Percentiles rank a stretch among this genome's conserved stretches.
Conservation (phyloP, 202 grass and related monocot species). For the Setaria italica region DNA sequence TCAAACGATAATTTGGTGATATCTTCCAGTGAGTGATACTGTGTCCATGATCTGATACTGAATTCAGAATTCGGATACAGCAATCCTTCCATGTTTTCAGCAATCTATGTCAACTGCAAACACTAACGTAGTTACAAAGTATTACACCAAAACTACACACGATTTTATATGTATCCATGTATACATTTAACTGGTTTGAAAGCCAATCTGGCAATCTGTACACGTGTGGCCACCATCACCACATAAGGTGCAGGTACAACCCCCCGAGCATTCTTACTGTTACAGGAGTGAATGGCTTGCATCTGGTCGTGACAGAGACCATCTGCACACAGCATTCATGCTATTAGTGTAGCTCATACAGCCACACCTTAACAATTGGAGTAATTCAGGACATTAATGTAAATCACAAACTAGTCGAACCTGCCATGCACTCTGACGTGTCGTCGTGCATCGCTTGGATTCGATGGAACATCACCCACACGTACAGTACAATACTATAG, state of each 20-base stretch:
- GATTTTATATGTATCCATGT: too few species aligned
- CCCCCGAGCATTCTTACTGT: neutral
- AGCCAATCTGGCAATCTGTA: neutral
- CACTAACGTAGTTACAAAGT: too few species aligned
- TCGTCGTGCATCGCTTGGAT: neutral
- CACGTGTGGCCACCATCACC: neutral
- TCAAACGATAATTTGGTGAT: too few species aligned
- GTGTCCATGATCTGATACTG: too few species aligned
- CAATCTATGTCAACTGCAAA: too few species aligned
- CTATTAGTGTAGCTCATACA: neutral
- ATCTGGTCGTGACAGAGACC: neutral
- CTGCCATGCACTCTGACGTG: neutral
- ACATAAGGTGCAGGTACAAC: neutral
- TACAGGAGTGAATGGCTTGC: neutral
- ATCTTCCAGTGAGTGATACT: too few species aligned
- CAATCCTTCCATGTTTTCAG: too few species aligned
- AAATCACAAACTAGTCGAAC: neutral
- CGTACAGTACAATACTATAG: too few species aligned
- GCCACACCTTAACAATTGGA: neutral
- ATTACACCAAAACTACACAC: too few species aligned
- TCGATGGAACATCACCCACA: neutral
- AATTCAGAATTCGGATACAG: too few species aligned
- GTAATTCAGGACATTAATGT: neutral
- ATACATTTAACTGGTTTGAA: neutral
- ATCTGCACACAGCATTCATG: neutral